Evolutionary conservation across 2,329 filamentous ascomycete genomes (phyloP).

Genomic region (Arthroderma uncinatum): DNA sequence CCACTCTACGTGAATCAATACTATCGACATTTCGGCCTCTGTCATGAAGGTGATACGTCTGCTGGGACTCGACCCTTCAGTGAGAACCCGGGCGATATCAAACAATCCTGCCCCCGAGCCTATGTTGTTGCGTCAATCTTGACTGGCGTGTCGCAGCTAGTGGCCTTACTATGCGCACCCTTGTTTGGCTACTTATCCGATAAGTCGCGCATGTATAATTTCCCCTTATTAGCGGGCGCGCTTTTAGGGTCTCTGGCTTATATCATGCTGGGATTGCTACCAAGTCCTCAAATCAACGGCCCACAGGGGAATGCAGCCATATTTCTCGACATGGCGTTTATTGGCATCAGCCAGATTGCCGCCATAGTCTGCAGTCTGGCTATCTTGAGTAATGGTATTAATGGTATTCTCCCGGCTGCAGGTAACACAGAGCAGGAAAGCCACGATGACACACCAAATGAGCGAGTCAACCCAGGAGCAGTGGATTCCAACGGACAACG

Average conservation of each 20-base stretch:
- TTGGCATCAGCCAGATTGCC: conserved; percentile 90
- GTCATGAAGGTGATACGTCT: conserved; percentile 32
- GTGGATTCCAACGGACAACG: background rate
- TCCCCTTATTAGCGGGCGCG: conserved; percentile 62
- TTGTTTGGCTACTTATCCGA: conserved; percentile 78
- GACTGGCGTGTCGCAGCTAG: conserved; percentile 77
- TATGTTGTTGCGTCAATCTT: conserved; percentile 81
- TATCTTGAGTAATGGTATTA: conserved; percentile 68
- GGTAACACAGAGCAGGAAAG: background rate
- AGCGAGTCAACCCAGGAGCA: background rate
- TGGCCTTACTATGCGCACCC: conserved; percentile 75
- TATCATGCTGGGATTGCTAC: conserved; percentile 59
- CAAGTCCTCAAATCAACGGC: conserved; percentile 63
- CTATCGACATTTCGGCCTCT: conserved; percentile 71
- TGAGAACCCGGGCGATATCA: conserved; percentile 50
- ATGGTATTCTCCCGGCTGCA: conserved; percentile 31
- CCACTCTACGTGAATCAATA: conserved; percentile 87
- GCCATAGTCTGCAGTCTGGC: conserved; percentile 94
- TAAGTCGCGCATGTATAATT: conserved; percentile 53
- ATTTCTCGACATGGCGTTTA: conserved; percentile 64
- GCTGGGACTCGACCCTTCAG: conserved; percentile 15
- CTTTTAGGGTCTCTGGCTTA: conserved; percentile 69
- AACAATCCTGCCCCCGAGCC: conserved; percentile 70
- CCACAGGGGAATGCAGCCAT: conserved; percentile 57
- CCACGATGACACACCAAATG: background rate